A percentile compares a stretch with the other conserved stretches of the same genome.
Conservation (phyloP, 2,329 filamentous ascomycete species). For the Aureobasidium sp. region DNA sequence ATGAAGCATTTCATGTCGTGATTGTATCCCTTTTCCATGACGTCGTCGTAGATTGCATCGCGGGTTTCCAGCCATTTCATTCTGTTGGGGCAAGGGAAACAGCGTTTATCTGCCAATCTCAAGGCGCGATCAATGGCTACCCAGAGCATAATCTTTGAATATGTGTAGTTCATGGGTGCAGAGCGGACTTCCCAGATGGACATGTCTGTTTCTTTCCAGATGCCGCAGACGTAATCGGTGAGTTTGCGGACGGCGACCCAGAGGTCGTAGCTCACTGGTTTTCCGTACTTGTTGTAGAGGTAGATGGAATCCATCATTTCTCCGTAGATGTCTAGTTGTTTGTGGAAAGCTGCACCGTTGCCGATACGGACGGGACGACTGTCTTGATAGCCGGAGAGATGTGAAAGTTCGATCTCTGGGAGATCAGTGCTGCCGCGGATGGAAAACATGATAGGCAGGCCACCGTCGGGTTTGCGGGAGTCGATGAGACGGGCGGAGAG, state of each 20-base stretch:
- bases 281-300: conserved; percentile 40
- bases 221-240: conserved; percentile 59
- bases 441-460: conserved; percentile 70
- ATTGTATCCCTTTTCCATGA: conserved; percentile 75
- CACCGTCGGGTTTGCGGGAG: conserved; percentile 50
- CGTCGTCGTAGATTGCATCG: conserved; percentile 62
- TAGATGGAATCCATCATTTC: conserved; percentile 54
- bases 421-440: conserved; percentile 68
- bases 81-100: conserved; percentile 56
- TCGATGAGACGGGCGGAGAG: conserved; percentile 62
- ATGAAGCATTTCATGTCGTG: conserved; percentile 59
- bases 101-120: conserved; percentile 44
- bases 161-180: conserved; percentile 66
- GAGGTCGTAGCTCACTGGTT: conserved; percentile 64
- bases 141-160: conserved; percentile 78
- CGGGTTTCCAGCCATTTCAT: conserved; percentile 54
- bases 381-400: conserved; percentile 63
- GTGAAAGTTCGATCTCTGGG: conserved; percentile 57
- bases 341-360: conserved; percentile 67
- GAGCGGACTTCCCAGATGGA: conserved; percentile 77
- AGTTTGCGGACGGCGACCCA: conserved; percentile 64
- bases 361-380: conserved; percentile 67
- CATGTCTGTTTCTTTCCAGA: conserved; percentile 61
- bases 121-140: conserved; percentile 55
- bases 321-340: conserved; percentile 72